phyloP scores from a whole-genome alignment of 1,284 basidiomycete genomes.

The Puccinia horiana region DNA sequence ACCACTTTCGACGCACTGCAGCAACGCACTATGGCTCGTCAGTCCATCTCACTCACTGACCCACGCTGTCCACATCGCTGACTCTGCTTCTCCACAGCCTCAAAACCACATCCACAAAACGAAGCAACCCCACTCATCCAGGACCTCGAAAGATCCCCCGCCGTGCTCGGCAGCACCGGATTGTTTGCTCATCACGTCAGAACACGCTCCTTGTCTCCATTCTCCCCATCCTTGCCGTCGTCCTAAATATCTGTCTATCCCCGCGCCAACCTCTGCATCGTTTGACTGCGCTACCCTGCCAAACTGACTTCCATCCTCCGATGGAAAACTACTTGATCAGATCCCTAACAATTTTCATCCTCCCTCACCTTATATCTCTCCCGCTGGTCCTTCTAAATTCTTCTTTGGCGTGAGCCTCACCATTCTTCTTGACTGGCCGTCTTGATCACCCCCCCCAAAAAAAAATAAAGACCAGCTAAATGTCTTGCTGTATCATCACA shows the following conservation, averaged over 20 bases:
- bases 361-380: conserved; percentile 44
- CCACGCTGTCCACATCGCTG: not conserved
- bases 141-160: conserved; percentile 6
- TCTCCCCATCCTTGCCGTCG: not conserved
- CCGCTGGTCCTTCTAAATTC: conserved; percentile 5
- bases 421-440: not conserved
- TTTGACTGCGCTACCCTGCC: not conserved
- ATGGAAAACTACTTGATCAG: not conserved
- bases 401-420: conserved; percentile 41
- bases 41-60: no score
- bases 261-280: not conserved
- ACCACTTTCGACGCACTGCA: no score
- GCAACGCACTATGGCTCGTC: no score
- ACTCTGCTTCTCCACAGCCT: not conserved
- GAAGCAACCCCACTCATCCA: conserved; percentile 19
- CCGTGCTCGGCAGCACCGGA: not conserved
- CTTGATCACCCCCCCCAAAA: no score
- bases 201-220: not conserved
- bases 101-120: conserved; percentile 2
- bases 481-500: no score
- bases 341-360: conserved; percentile 47
- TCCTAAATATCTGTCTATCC: not conserved
- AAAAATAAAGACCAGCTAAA: no score
- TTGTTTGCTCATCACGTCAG: conserved; percentile 35
- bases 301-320: not conserved